Evolutionary conservation across 2,329 filamentous ascomycete genomes (phyloP).

Genomic region (Paramyrothecium roridum): DNA sequence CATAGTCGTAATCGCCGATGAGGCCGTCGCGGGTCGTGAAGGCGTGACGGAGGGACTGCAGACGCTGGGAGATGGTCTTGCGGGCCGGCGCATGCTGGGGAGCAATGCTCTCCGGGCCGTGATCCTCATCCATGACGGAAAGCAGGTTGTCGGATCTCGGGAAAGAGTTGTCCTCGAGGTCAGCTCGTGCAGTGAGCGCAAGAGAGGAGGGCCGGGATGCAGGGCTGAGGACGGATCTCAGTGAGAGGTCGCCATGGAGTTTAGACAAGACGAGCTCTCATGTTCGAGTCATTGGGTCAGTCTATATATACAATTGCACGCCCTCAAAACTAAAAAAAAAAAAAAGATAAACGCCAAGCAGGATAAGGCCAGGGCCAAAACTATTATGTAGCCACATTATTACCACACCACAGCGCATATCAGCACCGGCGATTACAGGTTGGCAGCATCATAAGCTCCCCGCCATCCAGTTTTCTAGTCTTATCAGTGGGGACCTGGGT

Average conservation of each 20-base stretch:
- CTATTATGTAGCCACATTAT: background rate
- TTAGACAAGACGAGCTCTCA: no score
- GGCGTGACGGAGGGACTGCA: conserved; percentile 26
- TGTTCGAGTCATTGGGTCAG: no score
- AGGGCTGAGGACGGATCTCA: no score
- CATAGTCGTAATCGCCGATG: conserved; percentile 86
- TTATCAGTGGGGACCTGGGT: background rate
- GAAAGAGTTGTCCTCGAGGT: no score
- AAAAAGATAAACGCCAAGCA: conserved; percentile 1
- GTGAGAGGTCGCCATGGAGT: no score
- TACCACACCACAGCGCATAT: background rate
- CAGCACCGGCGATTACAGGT: background rate
- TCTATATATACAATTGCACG: background rate
- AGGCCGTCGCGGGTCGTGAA: conserved; percentile 67
- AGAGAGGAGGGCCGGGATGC: no score
- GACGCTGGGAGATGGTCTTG: conserved; percentile 23
- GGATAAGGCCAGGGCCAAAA: background rate
- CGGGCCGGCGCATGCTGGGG: conserved; percentile 31
- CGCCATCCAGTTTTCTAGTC: background rate
- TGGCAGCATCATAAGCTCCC: background rate
- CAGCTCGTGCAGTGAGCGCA: no score
- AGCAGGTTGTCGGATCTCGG: no score
- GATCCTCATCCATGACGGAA: conserved; percentile 52
- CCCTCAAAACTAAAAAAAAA: background rate
- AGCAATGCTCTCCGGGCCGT: conserved; percentile 47